Conservation (phyloP, 495 filamentous ascomycete genomes). For the Pseudoneurospora amorphoporcata region DNA sequence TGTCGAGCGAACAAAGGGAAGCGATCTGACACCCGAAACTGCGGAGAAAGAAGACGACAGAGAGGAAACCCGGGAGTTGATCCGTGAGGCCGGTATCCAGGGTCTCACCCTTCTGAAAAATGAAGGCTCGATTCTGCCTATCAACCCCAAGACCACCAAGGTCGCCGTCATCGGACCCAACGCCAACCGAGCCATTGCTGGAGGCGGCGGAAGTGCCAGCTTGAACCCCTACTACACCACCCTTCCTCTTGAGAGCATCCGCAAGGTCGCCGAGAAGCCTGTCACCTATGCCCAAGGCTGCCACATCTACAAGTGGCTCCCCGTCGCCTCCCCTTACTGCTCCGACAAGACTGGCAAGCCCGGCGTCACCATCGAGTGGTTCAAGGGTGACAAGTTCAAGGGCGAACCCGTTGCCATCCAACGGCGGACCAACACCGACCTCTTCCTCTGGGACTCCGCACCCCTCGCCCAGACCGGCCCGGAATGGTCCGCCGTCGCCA, state of each 20-base stretch:
- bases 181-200: constrained; percentile 63
- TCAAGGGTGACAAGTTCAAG: constrained; percentile 49
- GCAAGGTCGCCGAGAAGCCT: constrained; percentile 31
- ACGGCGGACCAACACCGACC: constrained; percentile 48
- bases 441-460: constrained; percentile 60
- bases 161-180: constrained; percentile 80
- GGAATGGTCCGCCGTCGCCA: constrained; percentile 51
- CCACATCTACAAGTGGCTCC: constrained; percentile 56
- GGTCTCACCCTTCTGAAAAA: constrained; percentile 76
- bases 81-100: constrained; percentile 60
- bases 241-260: constrained; percentile 46
- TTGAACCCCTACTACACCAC: constrained; percentile 71
- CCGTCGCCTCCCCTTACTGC: constrained; percentile 49
- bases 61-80: constrained; percentile 53
- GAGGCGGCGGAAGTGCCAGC: constrained; percentile 73
- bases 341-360: constrained; percentile 43
- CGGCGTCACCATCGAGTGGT: constrained; percentile 55
- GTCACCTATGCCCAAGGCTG: constrained; percentile 45
- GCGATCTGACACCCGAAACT: constrained; percentile 49
- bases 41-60: constrained; percentile 54
- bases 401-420: constrained; percentile 45
- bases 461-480: constrained; percentile 46
- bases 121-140: constrained; percentile 53
- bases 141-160: constrained; percentile 48
- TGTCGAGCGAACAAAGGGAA: constrained; percentile 52